phyloP scores from a whole-genome alignment of 352 stramenopile species.

The Phytophthora boehmeriae region DNA sequence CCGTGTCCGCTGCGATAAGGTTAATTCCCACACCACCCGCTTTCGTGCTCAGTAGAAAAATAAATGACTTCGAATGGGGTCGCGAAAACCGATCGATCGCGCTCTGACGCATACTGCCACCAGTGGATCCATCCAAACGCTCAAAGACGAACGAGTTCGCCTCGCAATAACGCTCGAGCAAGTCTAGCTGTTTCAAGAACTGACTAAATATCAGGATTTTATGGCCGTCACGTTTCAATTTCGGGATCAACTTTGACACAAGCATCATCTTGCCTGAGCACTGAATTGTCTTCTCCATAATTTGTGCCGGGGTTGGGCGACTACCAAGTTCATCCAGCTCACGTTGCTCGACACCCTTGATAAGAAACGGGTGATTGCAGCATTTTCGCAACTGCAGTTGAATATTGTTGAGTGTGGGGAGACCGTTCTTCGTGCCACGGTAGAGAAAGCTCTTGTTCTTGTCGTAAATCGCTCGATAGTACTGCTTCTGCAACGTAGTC shows the following conservation, averaged over 20 bases:
- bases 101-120: constrained; percentile 88
- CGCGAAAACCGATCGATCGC: constrained; percentile 97
- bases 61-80: constrained; percentile 95
- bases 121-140: constrained; percentile 91
- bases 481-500: constrained; percentile 98
- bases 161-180: constrained; percentile 94
- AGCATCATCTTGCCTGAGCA: constrained; percentile 91
- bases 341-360: constrained; percentile 93
- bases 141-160: constrained; percentile 89
- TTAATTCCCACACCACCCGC: constrained; percentile 99
- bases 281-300: constrained; percentile 88
- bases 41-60: constrained; percentile 98
- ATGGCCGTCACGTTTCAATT: constrained; percentile 92
- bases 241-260: constrained; percentile 89
- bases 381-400: constrained; percentile 99
- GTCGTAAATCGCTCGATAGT: constrained; percentile 99
- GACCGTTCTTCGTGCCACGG: constrained; percentile 81
- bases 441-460: constrained; percentile 99
- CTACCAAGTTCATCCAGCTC: constrained; percentile 79
- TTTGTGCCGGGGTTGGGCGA: constrained; percentile 43
- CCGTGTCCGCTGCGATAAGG: constrained; percentile 97
- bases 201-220: constrained; percentile 97
- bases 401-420: constrained; percentile 97
- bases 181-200: constrained; percentile 93
- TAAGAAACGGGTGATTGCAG: constrained; percentile 99